Evolutionary conservation across 331 rosid species (phyloP).

Genomic region (Acacia concinna): DNA sequence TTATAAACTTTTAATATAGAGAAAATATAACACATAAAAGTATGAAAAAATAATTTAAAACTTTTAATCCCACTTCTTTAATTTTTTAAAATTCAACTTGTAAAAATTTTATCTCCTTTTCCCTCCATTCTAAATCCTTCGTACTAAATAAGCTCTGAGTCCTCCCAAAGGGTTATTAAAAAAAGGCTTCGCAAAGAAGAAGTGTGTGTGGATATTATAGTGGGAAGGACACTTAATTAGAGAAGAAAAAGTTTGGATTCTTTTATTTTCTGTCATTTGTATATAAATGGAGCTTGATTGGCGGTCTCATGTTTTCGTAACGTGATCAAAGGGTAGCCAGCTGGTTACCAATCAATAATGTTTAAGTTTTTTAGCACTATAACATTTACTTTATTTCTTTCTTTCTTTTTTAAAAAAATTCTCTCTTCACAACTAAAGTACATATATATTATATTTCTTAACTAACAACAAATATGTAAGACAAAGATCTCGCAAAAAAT

Average conservation of each 20-base stretch:
- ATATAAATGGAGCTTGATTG: background rate
- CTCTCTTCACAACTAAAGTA: background rate
- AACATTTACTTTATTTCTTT: background rate
- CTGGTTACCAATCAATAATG: constrained; percentile 12
- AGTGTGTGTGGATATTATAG: background rate
- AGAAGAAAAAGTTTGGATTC: background rate
- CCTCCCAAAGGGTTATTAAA: no score
- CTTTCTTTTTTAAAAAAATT: background rate
- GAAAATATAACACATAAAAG: no score
- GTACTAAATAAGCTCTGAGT: no score
- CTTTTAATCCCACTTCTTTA: no score
- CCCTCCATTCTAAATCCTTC: no score
- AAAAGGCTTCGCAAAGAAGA: background rate
- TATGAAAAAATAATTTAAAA: no score
- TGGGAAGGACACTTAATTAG: background rate
- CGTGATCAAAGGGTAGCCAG: constrained; percentile 4
- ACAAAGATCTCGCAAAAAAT: no score
- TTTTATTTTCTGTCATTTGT: background rate
- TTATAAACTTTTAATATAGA: no score
- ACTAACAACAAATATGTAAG: background rate
- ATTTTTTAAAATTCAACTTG: no score
- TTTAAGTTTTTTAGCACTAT: background rate
- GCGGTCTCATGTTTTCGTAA: background rate
- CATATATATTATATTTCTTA: background rate
- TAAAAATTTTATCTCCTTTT: no score